phyloP scores from a whole-genome alignment of 2,329 filamentous ascomycete species.

The Diaporthe eres region DNA sequence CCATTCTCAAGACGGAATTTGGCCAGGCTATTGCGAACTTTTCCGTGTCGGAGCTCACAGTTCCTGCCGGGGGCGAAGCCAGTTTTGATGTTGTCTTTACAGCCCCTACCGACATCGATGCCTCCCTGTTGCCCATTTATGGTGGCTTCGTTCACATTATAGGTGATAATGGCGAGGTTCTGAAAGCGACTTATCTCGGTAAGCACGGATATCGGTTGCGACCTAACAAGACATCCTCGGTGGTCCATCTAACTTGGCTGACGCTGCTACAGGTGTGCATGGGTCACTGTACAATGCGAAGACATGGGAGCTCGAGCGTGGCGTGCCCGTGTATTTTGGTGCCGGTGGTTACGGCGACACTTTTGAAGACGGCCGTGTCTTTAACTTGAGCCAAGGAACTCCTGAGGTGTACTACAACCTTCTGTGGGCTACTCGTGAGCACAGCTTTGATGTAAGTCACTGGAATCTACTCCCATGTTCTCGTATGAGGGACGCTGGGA shows the following conservation, averaged over 20 bases:
- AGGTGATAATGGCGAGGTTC: slow-evolving; percentile 7
- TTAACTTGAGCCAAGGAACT: background rate
- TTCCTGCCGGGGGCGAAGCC: background rate
- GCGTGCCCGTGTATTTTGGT: background rate
- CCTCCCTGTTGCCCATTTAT: background rate
- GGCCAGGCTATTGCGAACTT: background rate
- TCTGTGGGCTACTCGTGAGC: slow-evolving; percentile 5
- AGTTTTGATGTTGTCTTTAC: slow-evolving; percentile 2
- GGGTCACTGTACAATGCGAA: background rate
- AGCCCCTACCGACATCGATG: background rate
- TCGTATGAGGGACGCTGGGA: background rate
- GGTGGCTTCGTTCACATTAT: slow-evolving; percentile 9
- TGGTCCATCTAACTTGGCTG: background rate
- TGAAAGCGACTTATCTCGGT: slow-evolving; percentile 16
- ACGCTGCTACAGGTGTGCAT: background rate
- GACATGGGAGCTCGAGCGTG: slow-evolving; percentile 16
- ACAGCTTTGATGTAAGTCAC: background rate
- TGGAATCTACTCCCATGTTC: background rate
- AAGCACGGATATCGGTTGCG: background rate
- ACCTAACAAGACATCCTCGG: fast-evolving
- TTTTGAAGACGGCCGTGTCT: slow-evolving; percentile 5
- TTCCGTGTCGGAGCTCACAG: background rate
- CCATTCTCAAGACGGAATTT: slow-evolving; percentile 32
- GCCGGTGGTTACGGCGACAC: slow-evolving; percentile 11
- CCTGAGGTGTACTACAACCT: slow-evolving; percentile 1